A percentile compares a stretch with the other conserved stretches of the same genome.
phyloP scores from a whole-genome alignment of 441 rosid genomes.

The Gossypium aridum region DNA sequence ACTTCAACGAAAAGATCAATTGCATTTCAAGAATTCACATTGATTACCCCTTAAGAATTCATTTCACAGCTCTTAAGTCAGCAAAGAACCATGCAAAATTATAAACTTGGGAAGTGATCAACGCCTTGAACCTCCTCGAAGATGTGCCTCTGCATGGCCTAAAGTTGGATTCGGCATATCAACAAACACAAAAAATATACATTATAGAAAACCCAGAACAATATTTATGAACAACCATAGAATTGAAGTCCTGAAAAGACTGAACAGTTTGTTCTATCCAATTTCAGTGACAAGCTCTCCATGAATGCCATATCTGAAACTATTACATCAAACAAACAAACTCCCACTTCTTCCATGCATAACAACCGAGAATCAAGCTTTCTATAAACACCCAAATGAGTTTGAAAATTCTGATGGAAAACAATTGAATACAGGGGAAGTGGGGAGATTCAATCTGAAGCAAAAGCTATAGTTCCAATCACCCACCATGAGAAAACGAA shows the following conservation, averaged over 20 bases:
- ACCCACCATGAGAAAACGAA: neutral
- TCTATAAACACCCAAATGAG: constrained; percentile 3
- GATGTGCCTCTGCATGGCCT: constrained; percentile 1
- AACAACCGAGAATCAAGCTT: neutral
- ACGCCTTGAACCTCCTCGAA: constrained; percentile 1
- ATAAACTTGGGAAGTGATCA: neutral
- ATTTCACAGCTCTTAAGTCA: neutral
- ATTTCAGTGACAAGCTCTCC: neutral
- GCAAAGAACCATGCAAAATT: neutral
- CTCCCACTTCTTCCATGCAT: neutral
- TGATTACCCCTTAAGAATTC: neutral
- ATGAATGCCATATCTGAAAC: neutral
- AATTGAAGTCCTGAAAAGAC: constrained; percentile 7
- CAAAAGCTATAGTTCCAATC: neutral
- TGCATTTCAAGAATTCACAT: neutral
- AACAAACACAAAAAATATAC: neutral
- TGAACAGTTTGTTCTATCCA: neutral
- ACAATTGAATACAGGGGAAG: neutral
- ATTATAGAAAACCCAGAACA: neutral
- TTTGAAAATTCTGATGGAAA: neutral
- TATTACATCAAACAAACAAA: neutral
- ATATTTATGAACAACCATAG: neutral
- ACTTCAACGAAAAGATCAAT: constrained; percentile 22
- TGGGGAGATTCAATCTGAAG: neutral
- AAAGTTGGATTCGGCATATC: neutral